phyloP scores from a whole-genome alignment of 2,329 filamentous ascomycete genomes.

The Coniella lustricola region DNA sequence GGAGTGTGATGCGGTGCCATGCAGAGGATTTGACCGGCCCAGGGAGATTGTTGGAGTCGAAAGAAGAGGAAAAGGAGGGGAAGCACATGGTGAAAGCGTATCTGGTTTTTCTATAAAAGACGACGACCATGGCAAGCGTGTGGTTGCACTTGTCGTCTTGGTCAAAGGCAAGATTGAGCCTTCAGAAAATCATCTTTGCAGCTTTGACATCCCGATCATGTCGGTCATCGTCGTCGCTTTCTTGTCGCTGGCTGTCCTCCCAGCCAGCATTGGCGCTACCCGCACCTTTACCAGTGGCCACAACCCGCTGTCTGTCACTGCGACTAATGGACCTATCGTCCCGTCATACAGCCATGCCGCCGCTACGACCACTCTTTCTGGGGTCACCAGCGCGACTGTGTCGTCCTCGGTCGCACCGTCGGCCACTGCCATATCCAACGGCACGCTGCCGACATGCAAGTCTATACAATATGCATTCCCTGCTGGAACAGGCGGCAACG shows the following conservation, averaged over 20 bases:
- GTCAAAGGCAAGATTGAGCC: not conserved
- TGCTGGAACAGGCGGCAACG: conserved; percentile 4
- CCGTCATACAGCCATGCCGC: conserved; percentile 3
- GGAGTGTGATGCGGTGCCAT: not conserved
- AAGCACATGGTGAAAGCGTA: not conserved
- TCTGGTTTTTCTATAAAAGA: conserved; percentile 1
- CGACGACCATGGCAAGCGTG: not conserved
- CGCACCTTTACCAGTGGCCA: not conserved
- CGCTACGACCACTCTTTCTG: conserved; percentile 6
- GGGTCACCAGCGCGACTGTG: conserved; percentile 1
- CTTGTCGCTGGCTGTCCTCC: not conserved
- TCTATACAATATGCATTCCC: conserved; percentile 4
- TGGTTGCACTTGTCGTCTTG: not conserved
- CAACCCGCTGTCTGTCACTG: conserved; percentile 3
- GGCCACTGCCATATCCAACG: conserved; percentile 1
- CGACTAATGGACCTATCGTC: conserved; percentile 1
- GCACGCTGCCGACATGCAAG: conserved; percentile 4
- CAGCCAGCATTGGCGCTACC: not conserved
- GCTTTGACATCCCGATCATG: not conserved
- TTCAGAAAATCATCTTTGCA: not conserved
- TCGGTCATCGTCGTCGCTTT: not conserved
- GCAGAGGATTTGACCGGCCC: not conserved
- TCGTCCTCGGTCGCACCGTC: conserved; percentile 1
- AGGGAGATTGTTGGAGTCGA: no score
- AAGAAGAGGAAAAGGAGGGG: not conserved